Evolutionary conservation across 495 filamentous ascomycete species (phyloP).

Genomic region (Podospora tetraspora): DNA sequence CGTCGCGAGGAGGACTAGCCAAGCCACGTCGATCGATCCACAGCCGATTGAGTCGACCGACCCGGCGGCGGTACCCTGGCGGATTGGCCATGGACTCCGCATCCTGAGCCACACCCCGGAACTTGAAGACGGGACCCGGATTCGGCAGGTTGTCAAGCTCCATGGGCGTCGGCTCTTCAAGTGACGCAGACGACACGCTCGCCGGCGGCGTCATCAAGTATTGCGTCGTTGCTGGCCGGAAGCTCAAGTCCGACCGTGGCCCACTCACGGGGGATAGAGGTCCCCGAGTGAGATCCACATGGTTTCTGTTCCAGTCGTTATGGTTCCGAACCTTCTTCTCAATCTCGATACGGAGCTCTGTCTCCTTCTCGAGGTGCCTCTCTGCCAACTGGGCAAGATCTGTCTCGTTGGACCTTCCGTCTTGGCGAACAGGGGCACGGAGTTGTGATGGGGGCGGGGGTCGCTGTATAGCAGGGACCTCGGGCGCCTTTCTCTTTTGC

Average conservation of each 20-base stretch:
- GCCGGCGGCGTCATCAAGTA: slow-evolving; percentile 84
- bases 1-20: slow-evolving; percentile 48
- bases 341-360: slow-evolving; percentile 68
- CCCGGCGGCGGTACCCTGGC: slow-evolving; percentile 63
- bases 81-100: slow-evolving; percentile 52
- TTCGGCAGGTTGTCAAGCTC: slow-evolving; percentile 34
- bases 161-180: slow-evolving; percentile 40
- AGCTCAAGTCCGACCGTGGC: slow-evolving; percentile 51
- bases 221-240: slow-evolving; percentile 71
- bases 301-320: slow-evolving; percentile 77
- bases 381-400: slow-evolving; percentile 75
- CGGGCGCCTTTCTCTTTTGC: slow-evolving; percentile 64
- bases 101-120: slow-evolving; percentile 31
- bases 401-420: slow-evolving; percentile 62
- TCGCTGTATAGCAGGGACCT: slow-evolving; percentile 51
- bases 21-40: slow-evolving; percentile 72
- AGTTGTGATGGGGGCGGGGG: slow-evolving; percentile 48
- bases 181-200: slow-evolving; percentile 62
- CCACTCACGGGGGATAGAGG: slow-evolving; percentile 71
- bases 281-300: slow-evolving; percentile 74
- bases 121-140: slow-evolving; percentile 26
- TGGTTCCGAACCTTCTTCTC: slow-evolving; percentile 76
- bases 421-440: slow-evolving; percentile 63
- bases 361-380: slow-evolving; percentile 74
- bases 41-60: slow-evolving; percentile 72